These are phyloP conservation scores for Xylaria castorea DNA, from an alignment of 495 filamentous ascomycete genomes.

Conservation along the genomic window DNA sequence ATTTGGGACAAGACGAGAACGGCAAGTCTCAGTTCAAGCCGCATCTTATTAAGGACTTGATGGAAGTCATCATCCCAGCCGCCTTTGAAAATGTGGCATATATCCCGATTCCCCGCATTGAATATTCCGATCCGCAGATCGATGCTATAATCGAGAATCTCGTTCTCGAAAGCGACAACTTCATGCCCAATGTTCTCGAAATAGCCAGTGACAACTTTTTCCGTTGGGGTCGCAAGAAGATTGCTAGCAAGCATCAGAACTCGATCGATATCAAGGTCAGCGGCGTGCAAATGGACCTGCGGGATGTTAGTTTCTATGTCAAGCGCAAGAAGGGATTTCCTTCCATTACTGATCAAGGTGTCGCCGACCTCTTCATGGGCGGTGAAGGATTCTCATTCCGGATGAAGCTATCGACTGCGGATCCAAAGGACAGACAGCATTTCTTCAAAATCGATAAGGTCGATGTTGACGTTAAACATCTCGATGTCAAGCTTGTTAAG, in stretches of 20 bases:
- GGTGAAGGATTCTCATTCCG: slow-evolving; percentile 92
- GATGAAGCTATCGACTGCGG: slow-evolving; percentile 82
- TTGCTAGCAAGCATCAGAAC: slow-evolving; percentile 76
- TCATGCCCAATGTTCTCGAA: slow-evolving; percentile 94
- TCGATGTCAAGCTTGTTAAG: slow-evolving; percentile 90
- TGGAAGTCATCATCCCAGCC: slow-evolving; percentile 82
- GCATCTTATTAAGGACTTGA: slow-evolving; percentile 87
- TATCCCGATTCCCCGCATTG: slow-evolving; percentile 91
- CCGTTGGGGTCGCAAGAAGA: slow-evolving; percentile 88
- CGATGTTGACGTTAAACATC: slow-evolving; percentile 79
- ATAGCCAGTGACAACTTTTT: slow-evolving; percentile 93
- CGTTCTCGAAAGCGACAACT: slow-evolving; percentile 93
- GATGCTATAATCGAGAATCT: slow-evolving; percentile 95
- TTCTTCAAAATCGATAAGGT: slow-evolving; percentile 96
- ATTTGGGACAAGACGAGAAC: slow-evolving; percentile 79
- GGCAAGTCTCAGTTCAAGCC: slow-evolving; percentile 91
- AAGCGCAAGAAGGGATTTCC: slow-evolving; percentile 97
- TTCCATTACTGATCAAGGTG: slow-evolving; percentile 82
- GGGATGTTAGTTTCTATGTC: slow-evolving; percentile 93
- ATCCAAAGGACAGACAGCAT: slow-evolving; percentile 74
- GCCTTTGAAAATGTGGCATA: slow-evolving; percentile 89
- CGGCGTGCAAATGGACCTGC: slow-evolving; percentile 86
- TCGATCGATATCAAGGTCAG: slow-evolving; percentile 83
- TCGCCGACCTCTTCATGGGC: slow-evolving; percentile 89
- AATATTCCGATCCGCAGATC: slow-evolving; percentile 83